These are phyloP conservation scores for Macrophomina pseudophaseolina DNA, from an alignment of 2,329 filamentous ascomycete genomes.

Conservation along the genomic window DNA sequence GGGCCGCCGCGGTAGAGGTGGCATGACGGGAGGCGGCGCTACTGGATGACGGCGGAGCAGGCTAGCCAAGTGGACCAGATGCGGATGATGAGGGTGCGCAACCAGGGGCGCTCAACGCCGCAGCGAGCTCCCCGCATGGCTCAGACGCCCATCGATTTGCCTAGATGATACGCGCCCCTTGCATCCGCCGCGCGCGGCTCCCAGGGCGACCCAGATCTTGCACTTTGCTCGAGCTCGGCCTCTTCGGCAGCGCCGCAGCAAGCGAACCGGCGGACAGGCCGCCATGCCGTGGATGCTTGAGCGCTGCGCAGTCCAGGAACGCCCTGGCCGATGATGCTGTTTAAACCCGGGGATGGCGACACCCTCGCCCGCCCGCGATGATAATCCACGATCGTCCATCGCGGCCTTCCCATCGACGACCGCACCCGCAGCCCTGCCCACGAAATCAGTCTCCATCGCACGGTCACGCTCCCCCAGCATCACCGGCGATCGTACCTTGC, in stretches of 20 bases:
- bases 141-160: background rate
- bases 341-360: background rate
- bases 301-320: background rate
- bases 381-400: background rate
- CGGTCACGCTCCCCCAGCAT: background rate
- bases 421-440: background rate
- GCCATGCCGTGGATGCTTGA: background rate
- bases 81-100: too few species aligned
- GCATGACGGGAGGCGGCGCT: background rate
- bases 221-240: background rate
- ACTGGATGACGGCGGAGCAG: background rate
- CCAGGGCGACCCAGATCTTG: background rate
- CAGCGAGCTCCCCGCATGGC: too few species aligned
- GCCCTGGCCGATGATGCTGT: background rate
- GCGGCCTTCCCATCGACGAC: background rate
- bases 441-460: background rate
- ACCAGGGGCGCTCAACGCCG: too few species aligned
- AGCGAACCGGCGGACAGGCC: background rate
- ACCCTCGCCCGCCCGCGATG: background rate
- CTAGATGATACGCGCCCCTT: constrained; percentile 1
- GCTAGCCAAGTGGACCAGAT: background rate
- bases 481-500: background rate
- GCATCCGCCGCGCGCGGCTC: background rate
- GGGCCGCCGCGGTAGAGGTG: background rate
- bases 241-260: background rate